Evolutionary conservation across 1,284 basidiomycete species (phyloP).

Genomic region (Ceratobasidium sp.): DNA sequence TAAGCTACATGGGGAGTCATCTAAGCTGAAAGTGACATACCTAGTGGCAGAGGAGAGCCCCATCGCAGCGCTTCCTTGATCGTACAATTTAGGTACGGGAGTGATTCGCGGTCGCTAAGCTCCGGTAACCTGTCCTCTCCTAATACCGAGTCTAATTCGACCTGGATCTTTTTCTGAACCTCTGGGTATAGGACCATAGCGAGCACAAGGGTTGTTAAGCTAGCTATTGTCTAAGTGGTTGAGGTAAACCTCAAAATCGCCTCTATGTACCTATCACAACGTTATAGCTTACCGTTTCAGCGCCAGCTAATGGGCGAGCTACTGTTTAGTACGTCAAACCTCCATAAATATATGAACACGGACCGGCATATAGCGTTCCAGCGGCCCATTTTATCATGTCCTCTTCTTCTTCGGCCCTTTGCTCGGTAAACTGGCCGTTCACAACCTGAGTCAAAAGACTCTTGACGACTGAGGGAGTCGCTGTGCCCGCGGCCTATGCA

Average conservation of each 20-base stretch:
- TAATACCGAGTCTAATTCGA: constrained; percentile 53
- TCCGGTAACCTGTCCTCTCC: constrained; percentile 43
- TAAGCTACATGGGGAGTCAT: too few species aligned
- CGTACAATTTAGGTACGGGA: constrained; percentile 16
- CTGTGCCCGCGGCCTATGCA: constrained; percentile 1
- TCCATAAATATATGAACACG: background rate
- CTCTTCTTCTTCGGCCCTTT: background rate
- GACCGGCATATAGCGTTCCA: constrained; percentile 26
- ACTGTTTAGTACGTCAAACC: background rate
- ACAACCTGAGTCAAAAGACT: background rate
- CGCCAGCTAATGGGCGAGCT: background rate
- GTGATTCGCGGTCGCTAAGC: constrained; percentile 17
- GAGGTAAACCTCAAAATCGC: background rate
- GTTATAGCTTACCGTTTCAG: background rate
- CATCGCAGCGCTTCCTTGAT: constrained; percentile 26
- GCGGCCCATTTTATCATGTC: constrained; percentile 16
- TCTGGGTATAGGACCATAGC: constrained; percentile 49
- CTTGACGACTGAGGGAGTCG: constrained; percentile 23
- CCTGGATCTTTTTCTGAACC: constrained; percentile 49
- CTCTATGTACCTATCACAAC: background rate
- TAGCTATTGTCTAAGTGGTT: background rate
- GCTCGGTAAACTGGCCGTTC: too few species aligned
- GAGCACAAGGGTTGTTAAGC: constrained; percentile 37
- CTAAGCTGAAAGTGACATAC: background rate
- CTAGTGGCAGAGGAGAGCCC: background rate